Evolutionary conservation across 805 yeast species (phyloP).

Genomic region (Blastobotrys attinorum): DNA sequence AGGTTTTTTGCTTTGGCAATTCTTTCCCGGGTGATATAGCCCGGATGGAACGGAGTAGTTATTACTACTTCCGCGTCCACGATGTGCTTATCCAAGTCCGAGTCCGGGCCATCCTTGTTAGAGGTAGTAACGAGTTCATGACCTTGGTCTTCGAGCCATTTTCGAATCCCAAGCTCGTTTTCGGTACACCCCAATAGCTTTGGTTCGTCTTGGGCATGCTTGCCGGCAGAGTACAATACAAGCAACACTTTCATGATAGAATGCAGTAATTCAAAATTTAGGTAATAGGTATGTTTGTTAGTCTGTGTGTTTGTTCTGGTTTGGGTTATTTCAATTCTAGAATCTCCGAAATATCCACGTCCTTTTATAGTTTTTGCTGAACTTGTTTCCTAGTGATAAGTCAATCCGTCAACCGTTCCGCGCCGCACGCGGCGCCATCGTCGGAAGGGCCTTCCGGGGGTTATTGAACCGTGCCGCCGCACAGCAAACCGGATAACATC

Average conservation of each 20-base stretch:
- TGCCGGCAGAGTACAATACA: slow-evolving; percentile 51
- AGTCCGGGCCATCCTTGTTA: slow-evolving; percentile 56
- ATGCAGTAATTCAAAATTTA: background rate
- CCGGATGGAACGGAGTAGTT: slow-evolving; percentile 81
- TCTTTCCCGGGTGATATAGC: slow-evolving; percentile 60
- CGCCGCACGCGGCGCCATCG: too few relatives aligned
- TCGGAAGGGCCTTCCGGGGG: too few relatives aligned
- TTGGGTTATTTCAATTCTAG: too few relatives aligned
- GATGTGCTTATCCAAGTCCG: slow-evolving; percentile 55
- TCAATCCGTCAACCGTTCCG: too few relatives aligned
- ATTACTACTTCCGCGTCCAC: slow-evolving; percentile 69
- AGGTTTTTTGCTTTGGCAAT: slow-evolving; percentile 59
- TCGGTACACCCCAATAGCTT: slow-evolving; percentile 63
- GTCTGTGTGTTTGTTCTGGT: too few relatives aligned
- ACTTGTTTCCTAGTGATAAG: too few relatives aligned
- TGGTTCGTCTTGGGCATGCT: slow-evolving; percentile 53
- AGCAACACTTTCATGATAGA: slow-evolving; percentile 38
- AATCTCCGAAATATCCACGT: too few relatives aligned
- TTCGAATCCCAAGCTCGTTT: slow-evolving; percentile 64
- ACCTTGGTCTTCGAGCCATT: slow-evolving; percentile 58
- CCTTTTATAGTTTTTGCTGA: too few relatives aligned
- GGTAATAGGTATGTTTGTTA: too few relatives aligned
- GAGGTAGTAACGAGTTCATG: slow-evolving; percentile 59
- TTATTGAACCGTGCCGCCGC: too few relatives aligned
- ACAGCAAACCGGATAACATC: too few relatives aligned